Evolutionary conservation across 495 filamentous ascomycete species (phyloP), one percentile per base, ranked within the genome.

Genomic region (Choiromyces venosus): DNA sequence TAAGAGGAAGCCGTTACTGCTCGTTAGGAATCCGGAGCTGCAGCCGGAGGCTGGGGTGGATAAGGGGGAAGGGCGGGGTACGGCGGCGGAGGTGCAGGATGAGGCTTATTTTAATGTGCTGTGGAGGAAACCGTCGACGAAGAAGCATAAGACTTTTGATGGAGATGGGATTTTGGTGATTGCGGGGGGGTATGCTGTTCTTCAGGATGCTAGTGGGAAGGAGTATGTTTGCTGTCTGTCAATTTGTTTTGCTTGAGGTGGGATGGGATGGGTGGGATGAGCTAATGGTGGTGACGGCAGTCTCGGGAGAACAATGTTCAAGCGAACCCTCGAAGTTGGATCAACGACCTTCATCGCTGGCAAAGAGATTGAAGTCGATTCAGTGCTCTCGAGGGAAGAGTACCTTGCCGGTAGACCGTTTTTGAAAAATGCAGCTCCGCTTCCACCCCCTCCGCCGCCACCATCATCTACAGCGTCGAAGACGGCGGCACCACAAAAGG

Each of bases 111-210:
- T 89, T 79, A 89, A 87, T 77, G 91, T 89, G 21, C 83, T 92
- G 39, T 92, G 90, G 90, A 88, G 91, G 29, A 93, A 91, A 80
- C 89, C 87, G 67, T 92, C 89, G 0, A 85, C 83, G 19, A 94
- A 93, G 81, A 94, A 93, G 82, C 88, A 93, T 83, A 94, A 93
- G 80, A 93, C 90, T 21, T 94, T 92, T 90, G 91, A 93, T 81
- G 91, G 92, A n/a, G 91, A 94, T 81, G 91, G 91, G 4, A 85
- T 93, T 9, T 84, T 94, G 16, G 82, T 85, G 4, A 84, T 89
- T 2, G 79, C 82, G 0, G 84, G 83, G 21, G 90, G 90, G 8
- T 87, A 86, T 77, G 90, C 88, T 18, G 83, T 83, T 70, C 83
- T 94, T 9, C 86, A 89, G 70, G 89, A 93, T 81, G 81, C 87